Evolutionary conservation across 768 basidiomycete genomes (phyloP), one percentile per base, ranked within the genome.

Genomic region (Strobilomyces dryophilus): DNA sequence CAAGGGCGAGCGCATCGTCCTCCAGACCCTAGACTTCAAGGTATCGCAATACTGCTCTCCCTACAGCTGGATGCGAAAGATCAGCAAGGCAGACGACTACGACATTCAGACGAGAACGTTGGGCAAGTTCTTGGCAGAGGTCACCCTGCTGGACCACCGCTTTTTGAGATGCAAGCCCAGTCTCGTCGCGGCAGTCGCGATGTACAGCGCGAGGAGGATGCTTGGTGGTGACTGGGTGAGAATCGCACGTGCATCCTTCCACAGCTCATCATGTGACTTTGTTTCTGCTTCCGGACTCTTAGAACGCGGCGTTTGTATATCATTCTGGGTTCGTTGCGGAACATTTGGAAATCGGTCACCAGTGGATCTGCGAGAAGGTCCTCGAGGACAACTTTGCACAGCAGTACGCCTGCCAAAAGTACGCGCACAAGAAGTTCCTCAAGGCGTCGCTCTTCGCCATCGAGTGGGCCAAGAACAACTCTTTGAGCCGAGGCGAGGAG

Each of bases 41-140:
- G 69, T 99, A 72, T 98, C 95, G 54, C 87, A 94, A 55, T 99
- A 99, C 73, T 98, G 97, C 75, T 97, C 95, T 47, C 97, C 97
- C 4, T 98, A 98, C 76, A 93, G 90, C 69, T 98, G 97, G 95
- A 94, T 98, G 80, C 84, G 97, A 54, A 88, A 87, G 64, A 98
- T 99, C 68, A 95, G 92, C 80, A 97, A 94, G 71, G 95, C 97
- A 34, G 97, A 99, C 74, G 91, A 95, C 70, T 99, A 98, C 70
- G 93, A 98, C 66, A 86, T 98, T 65, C 95, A 98, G 69, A 99
- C 97, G 14, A 79, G 97, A 56, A 99, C 97, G 26, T 75, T 99
- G 45, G 89, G 92, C 80, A 99, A 99, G 73, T 98, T 98, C 78
- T 73, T 98, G 67, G 93, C 92, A 57, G 97, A 99, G 71, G 91